Conservation (phyloP, 306 rosid genomes). For the Castanea mollissima region DNA sequence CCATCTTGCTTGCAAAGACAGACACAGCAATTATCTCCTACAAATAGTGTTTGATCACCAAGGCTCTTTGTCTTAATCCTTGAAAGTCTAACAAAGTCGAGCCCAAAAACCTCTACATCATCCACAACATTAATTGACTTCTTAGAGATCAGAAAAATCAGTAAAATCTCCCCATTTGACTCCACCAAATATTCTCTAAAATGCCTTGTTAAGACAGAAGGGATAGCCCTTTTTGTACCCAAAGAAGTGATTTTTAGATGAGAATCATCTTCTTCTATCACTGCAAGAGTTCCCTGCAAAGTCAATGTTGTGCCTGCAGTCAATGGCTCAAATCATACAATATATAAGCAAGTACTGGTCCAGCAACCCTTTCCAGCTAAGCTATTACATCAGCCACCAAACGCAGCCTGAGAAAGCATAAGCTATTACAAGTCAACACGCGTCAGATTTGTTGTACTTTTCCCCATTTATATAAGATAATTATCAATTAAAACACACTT, state of each 20-base stretch:
- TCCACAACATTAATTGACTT: slow-evolving; percentile 20
- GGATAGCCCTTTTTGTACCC: slow-evolving; percentile 12
- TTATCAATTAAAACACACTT: too few relatives aligned
- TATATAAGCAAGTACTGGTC: too few relatives aligned
- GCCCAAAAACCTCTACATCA: slow-evolving; percentile 20
- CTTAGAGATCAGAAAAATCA: slow-evolving; percentile 18
- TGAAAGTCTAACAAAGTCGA: slow-evolving; percentile 1
- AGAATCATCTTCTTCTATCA: slow-evolving; percentile 4
- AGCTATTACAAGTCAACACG: too few relatives aligned
- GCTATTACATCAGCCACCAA: too few relatives aligned
- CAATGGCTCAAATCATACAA: too few relatives aligned
- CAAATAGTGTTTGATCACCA: slow-evolving; percentile 12
- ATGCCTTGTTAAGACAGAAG: slow-evolving; percentile 19
- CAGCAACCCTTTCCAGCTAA: too few relatives aligned
- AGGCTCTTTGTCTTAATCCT: slow-evolving; percentile 11
- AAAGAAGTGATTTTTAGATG: not conserved
- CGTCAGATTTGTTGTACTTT: too few relatives aligned
- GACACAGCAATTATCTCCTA: slow-evolving; percentile 13
- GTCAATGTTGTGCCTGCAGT: not conserved
- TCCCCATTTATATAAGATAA: too few relatives aligned
- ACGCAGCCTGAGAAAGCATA: too few relatives aligned
- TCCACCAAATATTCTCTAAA: slow-evolving; percentile 23
- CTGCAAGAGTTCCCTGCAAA: slow-evolving; percentile 12
- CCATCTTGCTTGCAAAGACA: slow-evolving; percentile 19
- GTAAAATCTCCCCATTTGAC: slow-evolving; percentile 20